phyloP scores from a whole-genome alignment of 2,329 filamentous ascomycete species.

The Zymoseptoria pseudotritici region DNA sequence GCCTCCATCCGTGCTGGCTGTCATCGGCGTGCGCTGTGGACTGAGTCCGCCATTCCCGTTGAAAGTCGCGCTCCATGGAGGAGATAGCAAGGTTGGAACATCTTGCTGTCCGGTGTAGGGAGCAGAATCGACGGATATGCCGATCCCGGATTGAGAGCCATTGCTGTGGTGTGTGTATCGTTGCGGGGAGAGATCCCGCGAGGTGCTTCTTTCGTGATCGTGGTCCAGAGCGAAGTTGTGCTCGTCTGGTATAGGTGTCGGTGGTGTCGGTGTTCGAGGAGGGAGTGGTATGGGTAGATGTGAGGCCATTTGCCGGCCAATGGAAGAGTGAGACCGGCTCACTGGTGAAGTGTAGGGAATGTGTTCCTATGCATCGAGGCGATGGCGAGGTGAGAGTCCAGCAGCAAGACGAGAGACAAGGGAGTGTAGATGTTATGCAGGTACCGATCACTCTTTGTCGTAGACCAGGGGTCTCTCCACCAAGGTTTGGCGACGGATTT shows the following conservation, averaged over 20 bases:
- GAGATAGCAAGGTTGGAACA: conserved; percentile 21
- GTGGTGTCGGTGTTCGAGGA: conserved; percentile 59
- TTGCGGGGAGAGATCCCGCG: not conserved
- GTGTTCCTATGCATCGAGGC: not conserved
- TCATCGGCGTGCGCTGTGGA: conserved; percentile 28
- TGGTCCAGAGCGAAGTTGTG: not conserved
- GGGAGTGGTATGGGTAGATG: conserved; percentile 52
- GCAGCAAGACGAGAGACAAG: not conserved
- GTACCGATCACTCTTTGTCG: not conserved
- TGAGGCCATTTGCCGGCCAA: conserved; percentile 46
- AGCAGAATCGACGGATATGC: conserved; percentile 3
- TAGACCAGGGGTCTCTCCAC: not conserved
- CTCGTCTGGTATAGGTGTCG: conserved; percentile 22
- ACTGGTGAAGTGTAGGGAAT: not conserved
- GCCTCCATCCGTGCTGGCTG: conserved; percentile 23
- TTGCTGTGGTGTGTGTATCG: not conserved
- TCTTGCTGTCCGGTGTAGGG: conserved; percentile 11
- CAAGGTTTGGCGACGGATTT: not conserved
- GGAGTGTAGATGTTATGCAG: not conserved
- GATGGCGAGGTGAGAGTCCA: not conserved
- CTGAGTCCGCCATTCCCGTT: conserved; percentile 17
- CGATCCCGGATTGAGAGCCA: not conserved
- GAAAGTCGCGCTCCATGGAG: conserved; percentile 22
- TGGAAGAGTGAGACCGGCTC: not conserved
- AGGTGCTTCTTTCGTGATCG: not conserved